A percentile compares a stretch with the other conserved stretches of the same genome.
Evolutionary conservation across 768 basidiomycete genomes (phyloP).

Genomic region (Lyophyllum atratum): DNA sequence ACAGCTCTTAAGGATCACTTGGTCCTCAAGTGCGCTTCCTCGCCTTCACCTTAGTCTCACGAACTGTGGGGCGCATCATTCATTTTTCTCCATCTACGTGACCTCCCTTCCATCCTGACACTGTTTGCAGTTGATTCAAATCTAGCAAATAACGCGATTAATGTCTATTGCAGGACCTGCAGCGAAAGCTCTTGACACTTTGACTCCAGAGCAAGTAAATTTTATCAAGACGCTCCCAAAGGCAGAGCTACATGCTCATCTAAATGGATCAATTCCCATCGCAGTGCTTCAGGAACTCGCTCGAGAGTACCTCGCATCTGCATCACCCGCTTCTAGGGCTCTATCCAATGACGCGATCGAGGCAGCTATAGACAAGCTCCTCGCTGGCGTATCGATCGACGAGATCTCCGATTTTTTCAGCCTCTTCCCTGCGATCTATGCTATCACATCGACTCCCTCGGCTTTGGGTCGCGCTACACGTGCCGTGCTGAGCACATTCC

Average conservation of each 20-base stretch:
- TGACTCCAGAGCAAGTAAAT: constrained; percentile 48
- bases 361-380: constrained; percentile 37
- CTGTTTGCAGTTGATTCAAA: no score
- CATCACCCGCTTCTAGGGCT: constrained; percentile 3
- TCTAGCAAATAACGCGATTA: no score
- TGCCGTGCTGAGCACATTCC: constrained; percentile 67
- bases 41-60: no score
- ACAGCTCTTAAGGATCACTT: no score
- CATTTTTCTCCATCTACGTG: no score
- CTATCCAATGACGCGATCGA: constrained; percentile 29
- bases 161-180: constrained; percentile 42
- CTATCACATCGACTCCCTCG: constrained; percentile 63
- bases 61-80: no score
- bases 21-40: no score
- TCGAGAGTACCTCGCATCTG: constrained; percentile 30
- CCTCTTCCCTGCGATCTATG: constrained; percentile 79
- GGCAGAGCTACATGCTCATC: constrained; percentile 84
- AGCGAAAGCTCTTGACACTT: constrained; percentile 52
- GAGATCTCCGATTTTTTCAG: constrained; percentile 71
- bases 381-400: constrained; percentile 45
- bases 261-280: constrained; percentile 84
- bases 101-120: no score
- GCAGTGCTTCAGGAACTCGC: constrained; percentile 63
- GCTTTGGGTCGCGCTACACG: constrained; percentile 57
- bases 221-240: constrained; percentile 73